Conservation (phyloP, 1,284 basidiomycete species). For the Peniophora sp. region DNA sequence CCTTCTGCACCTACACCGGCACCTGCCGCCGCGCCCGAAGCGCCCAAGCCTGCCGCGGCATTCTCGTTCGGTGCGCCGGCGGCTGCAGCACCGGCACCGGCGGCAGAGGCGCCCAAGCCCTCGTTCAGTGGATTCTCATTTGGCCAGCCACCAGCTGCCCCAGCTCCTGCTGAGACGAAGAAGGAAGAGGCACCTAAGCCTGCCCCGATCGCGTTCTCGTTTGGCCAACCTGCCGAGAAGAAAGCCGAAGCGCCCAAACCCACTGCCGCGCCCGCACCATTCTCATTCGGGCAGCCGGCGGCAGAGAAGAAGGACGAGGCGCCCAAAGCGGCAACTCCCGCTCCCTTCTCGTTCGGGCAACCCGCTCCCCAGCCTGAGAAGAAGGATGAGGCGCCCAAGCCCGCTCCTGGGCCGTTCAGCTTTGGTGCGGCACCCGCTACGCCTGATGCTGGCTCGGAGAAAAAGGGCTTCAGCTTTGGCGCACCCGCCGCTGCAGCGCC, state of each 20-base stretch:
- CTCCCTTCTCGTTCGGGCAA: neutral
- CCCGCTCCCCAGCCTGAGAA: slow-evolving; percentile 6
- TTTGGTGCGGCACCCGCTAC: slow-evolving; percentile 16
- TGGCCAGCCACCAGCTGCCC: slow-evolving; percentile 10
- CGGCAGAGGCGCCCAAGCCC: slow-evolving; percentile 8
- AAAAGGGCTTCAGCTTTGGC: slow-evolving; percentile 6
- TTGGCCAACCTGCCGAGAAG: slow-evolving; percentile 15
- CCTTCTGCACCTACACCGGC: slow-evolving; percentile 7
- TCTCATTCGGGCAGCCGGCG: too few relatives aligned
- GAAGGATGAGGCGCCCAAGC: slow-evolving; percentile 2
- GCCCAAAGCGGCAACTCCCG: slow-evolving; percentile 4
- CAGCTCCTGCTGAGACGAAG: too few relatives aligned
- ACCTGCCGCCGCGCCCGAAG: neutral
- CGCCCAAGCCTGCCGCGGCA: neutral
- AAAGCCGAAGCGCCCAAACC: neutral
- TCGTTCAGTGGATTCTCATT: slow-evolving; percentile 20
- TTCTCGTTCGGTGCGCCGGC: slow-evolving; percentile 1
- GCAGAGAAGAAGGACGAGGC: too few relatives aligned
- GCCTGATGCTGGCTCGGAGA: slow-evolving; percentile 8
- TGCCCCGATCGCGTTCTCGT: slow-evolving; percentile 1
- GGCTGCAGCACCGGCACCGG: neutral
- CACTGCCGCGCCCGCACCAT: neutral
- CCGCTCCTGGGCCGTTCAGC: slow-evolving; percentile 9
- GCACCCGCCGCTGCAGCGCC: neutral
- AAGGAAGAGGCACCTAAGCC: neutral